Percentiles rank a stretch among this genome's conserved stretches.
Evolutionary conservation across 345 rosid species (phyloP).

Genomic region (Euclidium syriacum): DNA sequence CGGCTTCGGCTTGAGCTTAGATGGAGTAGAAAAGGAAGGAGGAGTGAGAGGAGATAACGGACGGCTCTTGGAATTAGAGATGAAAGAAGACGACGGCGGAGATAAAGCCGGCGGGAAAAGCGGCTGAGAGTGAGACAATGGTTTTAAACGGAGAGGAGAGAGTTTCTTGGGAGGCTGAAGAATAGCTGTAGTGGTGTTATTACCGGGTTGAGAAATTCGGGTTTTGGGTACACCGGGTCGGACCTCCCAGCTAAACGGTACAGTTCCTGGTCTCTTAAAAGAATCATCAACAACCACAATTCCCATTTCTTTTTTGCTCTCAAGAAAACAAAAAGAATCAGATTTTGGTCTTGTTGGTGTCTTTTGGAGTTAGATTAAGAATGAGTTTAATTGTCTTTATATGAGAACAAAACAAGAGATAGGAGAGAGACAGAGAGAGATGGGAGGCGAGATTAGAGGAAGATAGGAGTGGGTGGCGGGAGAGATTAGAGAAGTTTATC

Average conservation of each 20-base stretch:
- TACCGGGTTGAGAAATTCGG: conserved; percentile 9
- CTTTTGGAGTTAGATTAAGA: not conserved
- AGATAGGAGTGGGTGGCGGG: conserved; percentile 37
- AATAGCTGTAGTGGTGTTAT: not conserved
- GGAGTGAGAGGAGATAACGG: conserved; percentile 30
- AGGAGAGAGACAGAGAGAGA: conserved; percentile 5
- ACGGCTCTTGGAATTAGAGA: conserved; percentile 14
- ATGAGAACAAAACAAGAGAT: conserved; percentile 10
- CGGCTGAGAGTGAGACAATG: conserved; percentile 28
- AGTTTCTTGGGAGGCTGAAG: conserved; percentile 29
- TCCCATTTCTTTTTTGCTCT: conserved; percentile 6
- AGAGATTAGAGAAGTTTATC: conserved; percentile 31
- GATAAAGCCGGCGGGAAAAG: conserved; percentile 26
- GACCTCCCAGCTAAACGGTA: conserved; percentile 97
- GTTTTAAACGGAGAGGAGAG: conserved; percentile 32
- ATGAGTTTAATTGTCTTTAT: conserved; percentile 20
- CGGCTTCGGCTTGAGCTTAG: conserved; percentile 66
- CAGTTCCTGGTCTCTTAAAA: conserved; percentile 64
- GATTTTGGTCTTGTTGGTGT: not conserved
- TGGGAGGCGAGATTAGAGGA: conserved; percentile 36
- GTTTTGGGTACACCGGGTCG: conserved; percentile 91
- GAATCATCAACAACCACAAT: conserved; percentile 50
- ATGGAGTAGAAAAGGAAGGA: conserved; percentile 18
- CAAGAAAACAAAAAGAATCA: not conserved
- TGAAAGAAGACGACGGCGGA: conserved; percentile 31